A percentile compares a stretch with the other conserved stretches of the same genome.
phyloP scores from a whole-genome alignment of 2,329 filamentous ascomycete species.

The Alternaria sp. region DNA sequence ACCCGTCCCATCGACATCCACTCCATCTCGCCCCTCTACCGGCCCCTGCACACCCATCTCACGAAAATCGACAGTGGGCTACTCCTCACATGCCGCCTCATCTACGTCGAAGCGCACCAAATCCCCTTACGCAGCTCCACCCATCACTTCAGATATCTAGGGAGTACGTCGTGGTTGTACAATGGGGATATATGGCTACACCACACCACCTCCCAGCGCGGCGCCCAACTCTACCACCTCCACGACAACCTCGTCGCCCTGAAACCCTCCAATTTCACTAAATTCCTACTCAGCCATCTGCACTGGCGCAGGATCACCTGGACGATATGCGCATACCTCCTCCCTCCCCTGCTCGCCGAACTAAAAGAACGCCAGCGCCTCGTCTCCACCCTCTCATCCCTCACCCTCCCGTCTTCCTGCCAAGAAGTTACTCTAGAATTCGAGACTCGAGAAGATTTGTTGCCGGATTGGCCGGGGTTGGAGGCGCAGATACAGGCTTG shows the following conservation, averaged over 20 bases:
- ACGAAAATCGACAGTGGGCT: conserved; percentile 37
- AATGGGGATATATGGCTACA: conserved; percentile 23
- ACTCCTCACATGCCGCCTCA: conserved; percentile 47
- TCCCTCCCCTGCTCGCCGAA: conserved; percentile 8
- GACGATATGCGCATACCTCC: conserved; percentile 24
- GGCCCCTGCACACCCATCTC: conserved; percentile 38
- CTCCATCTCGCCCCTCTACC: conserved; percentile 18
- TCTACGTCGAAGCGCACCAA: conserved; percentile 48
- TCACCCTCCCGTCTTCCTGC: conserved; percentile 24
- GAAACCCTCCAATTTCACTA: conserved; percentile 1
- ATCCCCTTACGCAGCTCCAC: conserved; percentile 43
- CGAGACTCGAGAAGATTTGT: conserved; percentile 22
- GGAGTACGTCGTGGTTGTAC: conserved; percentile 10
- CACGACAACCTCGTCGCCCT: conserved; percentile 20
- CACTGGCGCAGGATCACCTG: conserved; percentile 33
- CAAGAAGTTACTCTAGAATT: conserved; percentile 34
- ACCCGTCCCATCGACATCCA: conserved; percentile 9
- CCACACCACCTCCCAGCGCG: conserved; percentile 26
- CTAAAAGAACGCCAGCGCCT: conserved; percentile 11
- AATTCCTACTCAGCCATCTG: conserved; percentile 23
- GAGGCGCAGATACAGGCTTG: conserved; percentile 10
- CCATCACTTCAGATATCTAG: conserved; percentile 24
- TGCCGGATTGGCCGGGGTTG: conserved; percentile 1
- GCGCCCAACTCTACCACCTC: conserved; percentile 28
- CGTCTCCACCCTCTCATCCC: background rate